phyloP scores from a whole-genome alignment of 495 filamentous ascomycete genomes.

The Cudoniella acicularis region DNA sequence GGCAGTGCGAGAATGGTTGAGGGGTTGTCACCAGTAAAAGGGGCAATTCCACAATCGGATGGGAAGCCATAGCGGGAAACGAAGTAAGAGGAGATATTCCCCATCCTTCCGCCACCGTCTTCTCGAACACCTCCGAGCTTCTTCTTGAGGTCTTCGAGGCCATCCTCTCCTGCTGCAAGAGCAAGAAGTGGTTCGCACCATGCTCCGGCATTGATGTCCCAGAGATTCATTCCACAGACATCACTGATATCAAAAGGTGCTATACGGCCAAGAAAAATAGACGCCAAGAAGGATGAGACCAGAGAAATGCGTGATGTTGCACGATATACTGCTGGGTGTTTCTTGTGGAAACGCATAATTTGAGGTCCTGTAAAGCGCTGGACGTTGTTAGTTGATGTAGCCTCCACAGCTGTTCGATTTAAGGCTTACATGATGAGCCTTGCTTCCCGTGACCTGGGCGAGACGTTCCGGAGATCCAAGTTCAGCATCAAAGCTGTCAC shows the following conservation, averaged over 20 bases:
- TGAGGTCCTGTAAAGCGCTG: slow-evolving; percentile 98
- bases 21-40: slow-evolving; percentile 95
- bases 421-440: slow-evolving; percentile 83
- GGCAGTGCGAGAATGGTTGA: slow-evolving; percentile 90
- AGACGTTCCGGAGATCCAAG: slow-evolving; percentile 63
- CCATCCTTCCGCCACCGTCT: slow-evolving; percentile 77
- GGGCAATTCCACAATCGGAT: slow-evolving; percentile 66
- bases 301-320: slow-evolving; percentile 82
- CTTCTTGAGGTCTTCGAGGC: slow-evolving; percentile 60
- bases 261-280: slow-evolving; percentile 78
- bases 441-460: slow-evolving; percentile 79
- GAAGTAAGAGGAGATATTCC: slow-evolving; percentile 72
- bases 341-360: slow-evolving; percentile 80
- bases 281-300: slow-evolving; percentile 92
- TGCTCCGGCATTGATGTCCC: slow-evolving; percentile 72
- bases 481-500: slow-evolving; percentile 75
- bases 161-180: slow-evolving; percentile 70
- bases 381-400: slow-evolving; percentile 10
- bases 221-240: slow-evolving; percentile 95
- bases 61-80: slow-evolving; percentile 73
- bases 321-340: slow-evolving; percentile 75
- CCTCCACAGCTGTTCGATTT: neutral
- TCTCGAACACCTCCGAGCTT: slow-evolving; percentile 79
- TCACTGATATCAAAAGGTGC: slow-evolving; percentile 93
- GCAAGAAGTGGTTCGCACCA: slow-evolving; percentile 74